phyloP scores from a whole-genome alignment of 2,329 filamentous ascomycete genomes.

The Fusarium sp. region DNA sequence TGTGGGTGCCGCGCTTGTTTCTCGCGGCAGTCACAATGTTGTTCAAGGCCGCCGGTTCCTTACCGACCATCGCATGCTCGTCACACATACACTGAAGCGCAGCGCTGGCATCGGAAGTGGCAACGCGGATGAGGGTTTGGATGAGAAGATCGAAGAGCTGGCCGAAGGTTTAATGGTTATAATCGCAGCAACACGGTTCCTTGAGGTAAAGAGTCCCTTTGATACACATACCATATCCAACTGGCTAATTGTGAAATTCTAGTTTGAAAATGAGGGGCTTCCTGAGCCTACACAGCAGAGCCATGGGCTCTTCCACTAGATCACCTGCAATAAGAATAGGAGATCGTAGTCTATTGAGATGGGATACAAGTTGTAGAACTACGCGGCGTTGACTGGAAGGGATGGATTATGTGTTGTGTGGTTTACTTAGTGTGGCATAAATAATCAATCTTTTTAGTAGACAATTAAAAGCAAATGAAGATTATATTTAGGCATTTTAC shows the following conservation, averaged over 20 bases:
- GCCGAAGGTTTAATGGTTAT: slow-evolving; percentile 88
- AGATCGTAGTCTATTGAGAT: slow-evolving; percentile 11
- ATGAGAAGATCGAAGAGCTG: slow-evolving; percentile 76
- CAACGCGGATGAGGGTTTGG: slow-evolving; percentile 56
- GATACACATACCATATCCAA: not conserved
- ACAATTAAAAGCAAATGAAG: slow-evolving; percentile 20
- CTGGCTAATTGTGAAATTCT: slow-evolving; percentile 30
- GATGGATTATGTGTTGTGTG: slow-evolving; percentile 22
- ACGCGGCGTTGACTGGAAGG: slow-evolving; percentile 43
- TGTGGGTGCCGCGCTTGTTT: slow-evolving; percentile 83
- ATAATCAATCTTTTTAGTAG: slow-evolving; percentile 24
- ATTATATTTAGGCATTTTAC: not conserved
- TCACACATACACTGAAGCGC: slow-evolving; percentile 90
- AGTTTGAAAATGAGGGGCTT: slow-evolving; percentile 57
- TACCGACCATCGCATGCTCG: slow-evolving; percentile 81
- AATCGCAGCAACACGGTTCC: slow-evolving; percentile 83
- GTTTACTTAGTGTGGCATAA: slow-evolving; percentile 22
- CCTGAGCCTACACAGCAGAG: slow-evolving; percentile 50
- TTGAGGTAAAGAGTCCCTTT: slow-evolving; percentile 72
- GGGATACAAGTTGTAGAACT: slow-evolving; percentile 36
- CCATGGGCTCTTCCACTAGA: slow-evolving; percentile 55
- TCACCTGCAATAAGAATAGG: slow-evolving; percentile 2
- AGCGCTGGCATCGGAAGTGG: slow-evolving; percentile 78
- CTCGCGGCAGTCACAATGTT: slow-evolving; percentile 84
- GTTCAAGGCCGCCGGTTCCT: slow-evolving; percentile 84